Percentiles rank a stretch among this genome's conserved stretches.
phyloP scores from a whole-genome alignment of 257 asterid genomes.

The Jaltomata sinuosa region DNA sequence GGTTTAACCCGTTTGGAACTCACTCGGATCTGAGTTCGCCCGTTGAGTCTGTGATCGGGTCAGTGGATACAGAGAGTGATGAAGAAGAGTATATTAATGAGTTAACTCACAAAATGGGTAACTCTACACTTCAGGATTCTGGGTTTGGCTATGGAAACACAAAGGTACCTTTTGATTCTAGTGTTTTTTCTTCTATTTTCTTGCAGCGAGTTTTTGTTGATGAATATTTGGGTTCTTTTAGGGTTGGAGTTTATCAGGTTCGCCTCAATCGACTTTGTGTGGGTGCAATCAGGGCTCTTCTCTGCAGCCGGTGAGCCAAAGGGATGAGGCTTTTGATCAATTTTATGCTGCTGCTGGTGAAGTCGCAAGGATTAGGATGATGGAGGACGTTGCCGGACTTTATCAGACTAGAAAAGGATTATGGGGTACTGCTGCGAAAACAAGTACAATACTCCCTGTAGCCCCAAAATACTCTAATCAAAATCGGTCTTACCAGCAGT shows the following conservation, averaged over 20 bases:
- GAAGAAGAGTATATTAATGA: conserved; percentile 54
- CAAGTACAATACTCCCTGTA: conserved; percentile 8
- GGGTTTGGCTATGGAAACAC: conserved; percentile 7
- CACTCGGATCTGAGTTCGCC: conserved; percentile 59
- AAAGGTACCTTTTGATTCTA: conserved; percentile 21
- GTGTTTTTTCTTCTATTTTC: too few species aligned
- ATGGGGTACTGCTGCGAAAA: conserved; percentile 8
- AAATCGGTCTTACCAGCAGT: conserved; percentile 36
- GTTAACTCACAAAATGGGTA: conserved; percentile 27
- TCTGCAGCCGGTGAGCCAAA: conserved; percentile 16
- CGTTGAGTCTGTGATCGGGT: conserved; percentile 44
- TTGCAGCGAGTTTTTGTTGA: neutral
- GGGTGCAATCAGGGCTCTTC: conserved; percentile 35
- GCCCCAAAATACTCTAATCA: conserved; percentile 3
- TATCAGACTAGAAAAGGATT: conserved; percentile 5
- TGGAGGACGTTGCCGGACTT: conserved; percentile 31
- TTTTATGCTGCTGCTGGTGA: conserved; percentile 51
- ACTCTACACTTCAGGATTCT: conserved; percentile 28
- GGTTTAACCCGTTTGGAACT: conserved; percentile 4
- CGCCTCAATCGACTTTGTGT: conserved; percentile 71
- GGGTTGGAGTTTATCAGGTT: conserved; percentile 45
- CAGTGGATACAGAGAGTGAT: conserved; percentile 60
- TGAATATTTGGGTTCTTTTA: neutral
- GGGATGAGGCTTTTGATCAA: conserved; percentile 26
- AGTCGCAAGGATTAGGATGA: conserved; percentile 38